These are phyloP conservation scores for Cladophialophora yegresii DNA, from an alignment of 2,329 filamentous ascomycete genomes.

Conservation along the genomic window DNA sequence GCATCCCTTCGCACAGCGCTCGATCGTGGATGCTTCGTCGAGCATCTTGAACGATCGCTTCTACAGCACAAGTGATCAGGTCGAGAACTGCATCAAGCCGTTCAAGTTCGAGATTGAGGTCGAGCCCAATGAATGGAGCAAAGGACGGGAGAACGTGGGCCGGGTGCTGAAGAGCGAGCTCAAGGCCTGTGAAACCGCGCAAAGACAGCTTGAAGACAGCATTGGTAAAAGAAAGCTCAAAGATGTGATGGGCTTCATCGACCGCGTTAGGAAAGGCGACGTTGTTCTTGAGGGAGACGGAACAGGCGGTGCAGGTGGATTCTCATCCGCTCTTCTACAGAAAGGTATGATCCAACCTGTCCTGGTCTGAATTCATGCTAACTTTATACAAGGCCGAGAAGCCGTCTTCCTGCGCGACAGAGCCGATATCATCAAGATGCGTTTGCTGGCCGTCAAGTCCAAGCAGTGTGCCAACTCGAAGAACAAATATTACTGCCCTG, in stretches of 20 bases:
- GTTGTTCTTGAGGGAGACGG: conserved; percentile 81
- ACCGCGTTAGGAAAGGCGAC: conserved; percentile 84
- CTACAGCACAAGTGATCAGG: conserved; percentile 95
- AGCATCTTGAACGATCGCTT: conserved; percentile 91
- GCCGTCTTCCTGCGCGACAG: conserved; percentile 92
- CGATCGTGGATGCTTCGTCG: conserved; percentile 88
- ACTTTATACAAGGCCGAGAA: conserved; percentile 68
- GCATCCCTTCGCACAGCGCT: conserved; percentile 88
- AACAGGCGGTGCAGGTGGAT: conserved; percentile 84
- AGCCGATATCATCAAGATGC: conserved; percentile 85
- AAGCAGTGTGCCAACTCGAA: conserved; percentile 80
- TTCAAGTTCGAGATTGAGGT: conserved; percentile 98
- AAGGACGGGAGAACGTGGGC: conserved; percentile 79
- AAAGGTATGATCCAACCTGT: conserved; percentile 63
- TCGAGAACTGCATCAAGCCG: conserved; percentile 98
- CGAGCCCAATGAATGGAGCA: conserved; percentile 82
- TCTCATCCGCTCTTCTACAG: conserved; percentile 80
- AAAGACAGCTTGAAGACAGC: conserved; percentile 71
- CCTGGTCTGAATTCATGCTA: conserved; percentile 21
- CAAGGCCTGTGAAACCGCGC: conserved; percentile 75
- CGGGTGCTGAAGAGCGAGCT: conserved; percentile 84
- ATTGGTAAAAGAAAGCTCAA: conserved; percentile 82
- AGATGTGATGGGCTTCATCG: conserved; percentile 88
- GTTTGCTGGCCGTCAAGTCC: conserved; percentile 81
- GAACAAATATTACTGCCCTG: conserved; percentile 96